These are phyloP conservation scores for Starmerella sirachaensis DNA, from an alignment of 805 yeast species.

Conservation along the genomic window DNA sequence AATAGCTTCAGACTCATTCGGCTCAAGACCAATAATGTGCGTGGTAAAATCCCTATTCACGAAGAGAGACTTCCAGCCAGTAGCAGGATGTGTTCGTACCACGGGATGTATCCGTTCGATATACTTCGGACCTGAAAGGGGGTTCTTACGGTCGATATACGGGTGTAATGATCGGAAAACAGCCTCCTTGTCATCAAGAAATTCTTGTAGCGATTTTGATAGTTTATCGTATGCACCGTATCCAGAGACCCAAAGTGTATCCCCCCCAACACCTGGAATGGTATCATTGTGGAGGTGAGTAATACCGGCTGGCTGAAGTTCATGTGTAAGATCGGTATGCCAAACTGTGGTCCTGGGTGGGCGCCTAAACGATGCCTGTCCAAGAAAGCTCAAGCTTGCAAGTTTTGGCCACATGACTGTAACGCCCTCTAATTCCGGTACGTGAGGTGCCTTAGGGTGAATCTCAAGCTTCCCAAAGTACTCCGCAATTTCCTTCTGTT, in stretches of 20 bases:
- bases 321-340: conserved; percentile 71
- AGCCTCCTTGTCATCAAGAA: conserved; percentile 45
- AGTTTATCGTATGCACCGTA: conserved; percentile 43
- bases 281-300: conserved; percentile 56
- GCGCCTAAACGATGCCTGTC: conserved; percentile 24
- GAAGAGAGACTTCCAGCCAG: conserved; percentile 47
- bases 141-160: conserved; percentile 33
- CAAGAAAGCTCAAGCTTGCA: conserved; percentile 40
- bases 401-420: conserved; percentile 27
- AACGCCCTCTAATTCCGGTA: conserved; percentile 36
- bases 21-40: conserved; percentile 57
- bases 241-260: conserved; percentile 44
- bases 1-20: conserved; percentile 54
- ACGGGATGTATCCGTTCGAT: conserved; percentile 48
- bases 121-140: conserved; percentile 10
- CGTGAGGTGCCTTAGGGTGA: conserved; percentile 26
- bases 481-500: conserved; percentile 35
- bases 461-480: conserved; percentile 37
- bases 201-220: conserved; percentile 37
- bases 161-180: conserved; percentile 37
- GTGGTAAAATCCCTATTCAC: conserved; percentile 50
- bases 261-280: conserved; percentile 43
- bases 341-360: conserved; percentile 30
- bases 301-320: conserved; percentile 63
- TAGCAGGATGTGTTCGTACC: conserved; percentile 51